A percentile compares a stretch with the other conserved stretches of the same genome.
Evolutionary conservation across 768 basidiomycete species (phyloP).

Genomic region (Dioszegia aurantiaca): DNA sequence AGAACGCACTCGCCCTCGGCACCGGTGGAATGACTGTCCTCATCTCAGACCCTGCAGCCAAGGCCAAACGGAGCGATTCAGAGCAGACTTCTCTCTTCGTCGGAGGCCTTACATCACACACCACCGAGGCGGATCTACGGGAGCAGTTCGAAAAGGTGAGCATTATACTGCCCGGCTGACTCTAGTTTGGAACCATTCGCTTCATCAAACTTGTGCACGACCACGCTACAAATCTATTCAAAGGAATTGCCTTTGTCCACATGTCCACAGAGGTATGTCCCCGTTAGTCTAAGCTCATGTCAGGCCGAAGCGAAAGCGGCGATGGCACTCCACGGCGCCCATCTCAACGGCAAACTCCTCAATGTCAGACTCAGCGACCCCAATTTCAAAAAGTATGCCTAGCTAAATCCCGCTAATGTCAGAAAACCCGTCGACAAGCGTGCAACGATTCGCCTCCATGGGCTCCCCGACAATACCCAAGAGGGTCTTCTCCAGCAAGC

Average conservation of each 20-base stretch:
- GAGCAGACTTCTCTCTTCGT: slow-evolving; percentile 77
- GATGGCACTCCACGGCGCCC: slow-evolving; percentile 26
- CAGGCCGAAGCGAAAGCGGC: slow-evolving; percentile 34
- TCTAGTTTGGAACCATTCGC: slow-evolving; percentile 76
- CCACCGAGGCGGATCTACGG: slow-evolving; percentile 71
- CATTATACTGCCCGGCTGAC: neutral
- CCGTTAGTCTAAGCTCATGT: neutral
- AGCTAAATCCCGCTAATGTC: too few relatives aligned
- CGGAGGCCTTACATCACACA: slow-evolving; percentile 75
- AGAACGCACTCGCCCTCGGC: slow-evolving; percentile 73
- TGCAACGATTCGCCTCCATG: slow-evolving; percentile 69
- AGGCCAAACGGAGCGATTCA: slow-evolving; percentile 77
- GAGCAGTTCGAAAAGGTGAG: slow-evolving; percentile 62
- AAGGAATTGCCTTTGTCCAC: slow-evolving; percentile 90
- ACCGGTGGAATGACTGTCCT: slow-evolving; percentile 73
- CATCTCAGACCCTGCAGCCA: slow-evolving; percentile 85
- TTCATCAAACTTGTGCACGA: slow-evolving; percentile 76
- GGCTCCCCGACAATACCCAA: slow-evolving; percentile 72
- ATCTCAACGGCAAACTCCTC: slow-evolving; percentile 25
- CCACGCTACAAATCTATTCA: slow-evolving; percentile 61
- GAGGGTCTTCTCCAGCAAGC: slow-evolving; percentile 89
- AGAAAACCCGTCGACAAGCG: slow-evolving; percentile 48
- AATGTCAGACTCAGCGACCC: slow-evolving; percentile 52
- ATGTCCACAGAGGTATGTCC: slow-evolving; percentile 72
- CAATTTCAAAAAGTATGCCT: slow-evolving; percentile 35